A percentile compares a stretch with the other conserved stretches of the same genome.
These are phyloP conservation scores for Backusella tuberculispora DNA, from an alignment of 192 early-diverging fungal species.

Conservation along the genomic window DNA sequence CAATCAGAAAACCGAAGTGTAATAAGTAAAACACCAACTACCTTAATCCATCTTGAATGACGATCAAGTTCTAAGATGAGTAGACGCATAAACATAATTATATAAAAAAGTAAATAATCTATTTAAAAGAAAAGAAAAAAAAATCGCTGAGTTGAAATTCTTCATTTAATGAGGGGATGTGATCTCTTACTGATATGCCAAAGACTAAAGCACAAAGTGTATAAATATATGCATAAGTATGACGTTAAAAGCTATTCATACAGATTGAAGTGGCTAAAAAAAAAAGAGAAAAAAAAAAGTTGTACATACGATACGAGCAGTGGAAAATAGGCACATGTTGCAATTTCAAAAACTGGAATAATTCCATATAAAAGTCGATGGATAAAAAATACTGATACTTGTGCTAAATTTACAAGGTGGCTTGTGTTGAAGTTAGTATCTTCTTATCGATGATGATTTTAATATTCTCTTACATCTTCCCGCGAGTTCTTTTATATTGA, in stretches of 20 bases:
- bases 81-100: slow-evolving; percentile 31
- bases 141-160: background rate
- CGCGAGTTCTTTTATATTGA: slow-evolving; percentile 36
- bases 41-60: slow-evolving; percentile 21
- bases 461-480: slow-evolving; percentile 25
- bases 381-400: slow-evolving; percentile 25
- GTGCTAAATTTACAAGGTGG: slow-evolving; percentile 15
- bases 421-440: background rate
- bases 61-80: slow-evolving; percentile 24
- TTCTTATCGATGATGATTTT: background rate
- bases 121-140: background rate
- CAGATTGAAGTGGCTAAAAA: background rate
- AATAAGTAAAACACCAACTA: slow-evolving; percentile 26
- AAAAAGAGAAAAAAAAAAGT: background rate
- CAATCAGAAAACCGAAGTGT: slow-evolving; percentile 31
- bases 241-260: background rate
- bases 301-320: slow-evolving; percentile 33
- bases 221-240: background rate
- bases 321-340: slow-evolving; percentile 25
- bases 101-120: slow-evolving; percentile 35
- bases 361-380: slow-evolving; percentile 20
- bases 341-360: slow-evolving; percentile 36
- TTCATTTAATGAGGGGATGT: background rate
- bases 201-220: background rate
- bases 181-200: slow-evolving; percentile 31